These are phyloP conservation scores for Solanum lignicaule DNA, from an alignment of 257 asterid genomes.

Conservation along the genomic window DNA sequence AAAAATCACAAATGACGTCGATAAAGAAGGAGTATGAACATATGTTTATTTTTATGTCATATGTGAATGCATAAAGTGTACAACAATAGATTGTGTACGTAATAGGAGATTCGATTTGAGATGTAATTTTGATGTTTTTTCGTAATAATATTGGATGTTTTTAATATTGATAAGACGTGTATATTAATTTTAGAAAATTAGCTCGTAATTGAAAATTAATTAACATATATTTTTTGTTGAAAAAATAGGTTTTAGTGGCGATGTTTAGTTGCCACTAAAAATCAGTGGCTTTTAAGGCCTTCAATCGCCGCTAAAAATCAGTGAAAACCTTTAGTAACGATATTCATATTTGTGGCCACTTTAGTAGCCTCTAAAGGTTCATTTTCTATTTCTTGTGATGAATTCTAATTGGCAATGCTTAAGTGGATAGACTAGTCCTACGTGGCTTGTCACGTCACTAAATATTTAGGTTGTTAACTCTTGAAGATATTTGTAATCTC, in stretches of 20 bases:
- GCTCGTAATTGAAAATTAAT: too few relatives aligned
- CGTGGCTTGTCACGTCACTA: not conserved
- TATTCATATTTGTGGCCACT: not conserved
- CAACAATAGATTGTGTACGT: not conserved
- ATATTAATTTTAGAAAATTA: too few relatives aligned
- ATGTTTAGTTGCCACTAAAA: too few relatives aligned
- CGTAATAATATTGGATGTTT: too few relatives aligned
- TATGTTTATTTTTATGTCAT: not conserved
- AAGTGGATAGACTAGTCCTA: not conserved
- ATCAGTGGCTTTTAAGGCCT: too few relatives aligned
- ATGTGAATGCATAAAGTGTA: not conserved
- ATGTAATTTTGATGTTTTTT: not conserved
- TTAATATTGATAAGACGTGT: too few relatives aligned
- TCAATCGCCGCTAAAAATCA: too few relatives aligned
- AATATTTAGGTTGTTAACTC: too few relatives aligned
- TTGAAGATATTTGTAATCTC: too few relatives aligned
- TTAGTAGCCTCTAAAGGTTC: not conserved
- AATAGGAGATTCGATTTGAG: not conserved
- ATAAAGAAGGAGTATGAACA: not conserved
- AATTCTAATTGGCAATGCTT: not conserved
- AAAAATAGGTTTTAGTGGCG: not conserved
- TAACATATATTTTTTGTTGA: not conserved
- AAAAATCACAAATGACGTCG: not conserved
- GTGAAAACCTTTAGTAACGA: too few relatives aligned
- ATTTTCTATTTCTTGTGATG: not conserved